These are phyloP conservation scores for Ogataea populi-albae DNA, from an alignment of 805 yeast genomes.

Conservation along the genomic window DNA sequence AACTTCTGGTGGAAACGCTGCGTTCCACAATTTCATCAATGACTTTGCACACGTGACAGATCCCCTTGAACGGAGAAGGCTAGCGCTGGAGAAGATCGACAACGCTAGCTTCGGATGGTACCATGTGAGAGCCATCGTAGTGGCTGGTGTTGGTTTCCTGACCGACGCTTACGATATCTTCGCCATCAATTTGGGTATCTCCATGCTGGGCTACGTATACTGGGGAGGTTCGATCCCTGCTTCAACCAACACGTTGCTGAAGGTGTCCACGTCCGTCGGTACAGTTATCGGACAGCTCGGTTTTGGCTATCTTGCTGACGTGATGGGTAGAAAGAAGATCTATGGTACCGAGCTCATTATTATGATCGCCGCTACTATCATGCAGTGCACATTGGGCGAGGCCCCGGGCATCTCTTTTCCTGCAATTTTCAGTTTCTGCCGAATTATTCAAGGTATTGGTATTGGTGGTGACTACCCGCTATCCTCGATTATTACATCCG, in stretches of 20 bases:
- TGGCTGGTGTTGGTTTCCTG: constrained; percentile 92
- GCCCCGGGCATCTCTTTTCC: constrained; percentile 71
- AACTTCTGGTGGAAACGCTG: constrained; percentile 77
- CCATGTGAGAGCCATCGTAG: constrained; percentile 74
- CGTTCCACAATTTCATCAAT: constrained; percentile 77
- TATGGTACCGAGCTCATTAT: constrained; percentile 85
- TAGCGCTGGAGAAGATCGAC: constrained; percentile 81
- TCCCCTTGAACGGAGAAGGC: constrained; percentile 82
- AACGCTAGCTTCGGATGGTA: constrained; percentile 79
- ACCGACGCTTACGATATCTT: constrained; percentile 93
- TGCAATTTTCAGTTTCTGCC: constrained; percentile 71
- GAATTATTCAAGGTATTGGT: constrained; percentile 93
- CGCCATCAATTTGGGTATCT: constrained; percentile 77
- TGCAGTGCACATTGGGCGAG: constrained; percentile 71
- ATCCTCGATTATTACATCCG: constrained; percentile 90
- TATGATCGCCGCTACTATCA: constrained; percentile 75
- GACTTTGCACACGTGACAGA: constrained; percentile 81
- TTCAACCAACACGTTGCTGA: constrained; percentile 72
- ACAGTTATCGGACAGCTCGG: constrained; percentile 88
- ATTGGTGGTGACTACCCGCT: constrained; percentile 97
- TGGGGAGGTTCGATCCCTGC: constrained; percentile 63
- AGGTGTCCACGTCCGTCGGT: constrained; percentile 91
- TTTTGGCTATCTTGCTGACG: constrained; percentile 81
- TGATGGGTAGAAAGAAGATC: constrained; percentile 79
- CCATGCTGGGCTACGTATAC: constrained; percentile 76